phyloP scores from a whole-genome alignment of 371 early-diverging fungal species.

The Haplosporangium sp. region DNA sequence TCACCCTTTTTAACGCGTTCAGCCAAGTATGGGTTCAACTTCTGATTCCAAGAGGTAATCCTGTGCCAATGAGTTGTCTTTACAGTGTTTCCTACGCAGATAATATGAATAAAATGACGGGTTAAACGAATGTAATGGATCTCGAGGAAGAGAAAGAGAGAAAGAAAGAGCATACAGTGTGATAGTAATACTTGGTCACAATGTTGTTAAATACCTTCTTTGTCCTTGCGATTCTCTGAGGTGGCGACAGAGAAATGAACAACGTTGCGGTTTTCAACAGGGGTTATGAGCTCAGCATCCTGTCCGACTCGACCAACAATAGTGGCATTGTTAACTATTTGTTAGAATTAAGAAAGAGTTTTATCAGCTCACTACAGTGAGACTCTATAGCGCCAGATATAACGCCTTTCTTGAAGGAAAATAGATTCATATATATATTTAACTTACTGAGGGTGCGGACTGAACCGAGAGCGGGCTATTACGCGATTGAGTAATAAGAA shows the following conservation, averaged over 20 bases:
- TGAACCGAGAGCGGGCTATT: constrained; percentile 39
- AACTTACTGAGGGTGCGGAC: constrained; percentile 36
- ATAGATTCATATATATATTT: too few relatives aligned
- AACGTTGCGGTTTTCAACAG: constrained; percentile 56
- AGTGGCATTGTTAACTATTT: constrained; percentile 64
- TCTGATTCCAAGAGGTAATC: constrained; percentile 61
- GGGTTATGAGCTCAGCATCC: constrained; percentile 58
- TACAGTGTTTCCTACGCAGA: constrained; percentile 60
- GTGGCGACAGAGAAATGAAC: constrained; percentile 72
- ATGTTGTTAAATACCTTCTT: constrained; percentile 59
- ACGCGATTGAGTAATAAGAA: neutral
- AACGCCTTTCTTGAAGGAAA: too few relatives aligned
- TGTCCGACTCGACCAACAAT: constrained; percentile 68
- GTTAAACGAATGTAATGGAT: too few relatives aligned
- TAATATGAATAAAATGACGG: neutral
- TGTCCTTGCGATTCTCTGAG: constrained; percentile 64
- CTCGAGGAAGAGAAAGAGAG: too few relatives aligned
- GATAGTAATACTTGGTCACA: neutral
- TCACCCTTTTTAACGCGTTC: constrained; percentile 70
- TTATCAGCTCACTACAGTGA: too few relatives aligned
- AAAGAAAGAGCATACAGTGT: too few relatives aligned
- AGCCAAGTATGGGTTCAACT: constrained; percentile 57
- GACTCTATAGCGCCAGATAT: too few relatives aligned
- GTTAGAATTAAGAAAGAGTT: neutral
- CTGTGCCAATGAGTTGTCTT: constrained; percentile 75